These are phyloP conservation scores for Physocladia obscura DNA, from an alignment of 192 early-diverging fungal genomes.

Conservation along the genomic window DNA sequence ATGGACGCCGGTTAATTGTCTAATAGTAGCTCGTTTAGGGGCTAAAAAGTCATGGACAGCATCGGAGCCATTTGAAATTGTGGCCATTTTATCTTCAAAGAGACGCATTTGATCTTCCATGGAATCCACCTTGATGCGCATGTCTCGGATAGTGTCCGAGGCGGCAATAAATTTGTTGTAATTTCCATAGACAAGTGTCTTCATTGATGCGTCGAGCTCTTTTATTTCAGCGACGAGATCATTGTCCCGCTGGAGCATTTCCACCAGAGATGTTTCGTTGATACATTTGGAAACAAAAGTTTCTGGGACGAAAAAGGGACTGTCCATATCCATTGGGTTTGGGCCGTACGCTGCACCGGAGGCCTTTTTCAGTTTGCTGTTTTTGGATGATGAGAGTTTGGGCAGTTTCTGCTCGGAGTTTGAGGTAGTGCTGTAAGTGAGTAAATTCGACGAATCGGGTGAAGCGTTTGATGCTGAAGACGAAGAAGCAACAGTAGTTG, in stretches of 20 bases:
- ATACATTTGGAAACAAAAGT: conserved; percentile 76
- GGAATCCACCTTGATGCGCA: conserved; percentile 81
- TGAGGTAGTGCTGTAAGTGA: neutral
- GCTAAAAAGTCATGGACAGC: conserved; percentile 63
- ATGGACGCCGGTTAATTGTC: conserved; percentile 71
- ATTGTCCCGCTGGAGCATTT: conserved; percentile 74
- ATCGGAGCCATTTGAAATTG: conserved; percentile 55
- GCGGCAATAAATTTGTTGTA: conserved; percentile 96
- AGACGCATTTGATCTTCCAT: conserved; percentile 84
- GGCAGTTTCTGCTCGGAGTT: neutral
- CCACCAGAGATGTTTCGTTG: conserved; percentile 64
- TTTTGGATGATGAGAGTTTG: too few relatives aligned
- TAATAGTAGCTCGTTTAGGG: conserved; percentile 68
- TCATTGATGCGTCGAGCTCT: conserved; percentile 92
- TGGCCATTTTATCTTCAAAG: conserved; percentile 65
- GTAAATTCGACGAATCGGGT: neutral
- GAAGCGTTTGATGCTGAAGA: neutral
- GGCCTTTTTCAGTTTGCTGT: too few relatives aligned
- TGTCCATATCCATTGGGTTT: conserved; percentile 73
- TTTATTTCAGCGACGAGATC: conserved; percentile 76
- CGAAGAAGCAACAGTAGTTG: neutral
- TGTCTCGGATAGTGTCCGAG: conserved; percentile 86
- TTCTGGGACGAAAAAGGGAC: conserved; percentile 69
- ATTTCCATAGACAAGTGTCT: conserved; percentile 97
- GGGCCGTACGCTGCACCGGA: conserved; percentile 32